Conservation (phyloP, 805 yeast genomes). For the Candida cerambycidarum region DNA sequence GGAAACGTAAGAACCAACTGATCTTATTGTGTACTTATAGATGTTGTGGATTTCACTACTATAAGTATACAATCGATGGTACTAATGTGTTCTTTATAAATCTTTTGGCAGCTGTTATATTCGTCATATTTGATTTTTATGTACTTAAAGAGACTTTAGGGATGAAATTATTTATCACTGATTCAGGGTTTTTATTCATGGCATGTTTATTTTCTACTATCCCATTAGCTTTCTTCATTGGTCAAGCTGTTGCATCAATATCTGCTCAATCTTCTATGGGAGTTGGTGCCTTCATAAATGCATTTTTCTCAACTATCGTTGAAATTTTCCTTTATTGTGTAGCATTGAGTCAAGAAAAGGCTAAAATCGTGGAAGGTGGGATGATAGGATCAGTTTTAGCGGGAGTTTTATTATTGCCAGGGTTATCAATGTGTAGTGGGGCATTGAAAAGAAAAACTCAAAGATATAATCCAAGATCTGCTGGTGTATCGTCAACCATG, state of each 20-base stretch:
- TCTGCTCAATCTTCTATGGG: constrained; percentile 99
- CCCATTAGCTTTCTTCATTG: constrained; percentile 94
- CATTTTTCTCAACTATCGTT: constrained; percentile 93
- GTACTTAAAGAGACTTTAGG: constrained; percentile 48
- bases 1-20: constrained; percentile 48
- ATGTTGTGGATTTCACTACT: constrained; percentile 88
- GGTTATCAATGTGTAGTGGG: constrained; percentile 96
- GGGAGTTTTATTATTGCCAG: constrained; percentile 89
- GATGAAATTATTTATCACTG: constrained; percentile 48
- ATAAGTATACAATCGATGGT: constrained; percentile 95
- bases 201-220: constrained; percentile 80
- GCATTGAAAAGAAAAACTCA: constrained; percentile 91
- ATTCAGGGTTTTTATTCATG: constrained; percentile 66
- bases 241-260: constrained; percentile 99
- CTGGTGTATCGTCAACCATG: constrained; percentile 97
- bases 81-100: constrained; percentile 92
- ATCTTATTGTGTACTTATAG: constrained; percentile 88
- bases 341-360: constrained; percentile 82
- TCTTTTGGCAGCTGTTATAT: constrained; percentile 71
- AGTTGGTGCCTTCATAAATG: constrained; percentile 96
- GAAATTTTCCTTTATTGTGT: constrained; percentile 92
- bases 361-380: constrained; percentile 90
- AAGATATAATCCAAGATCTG: constrained; percentile 91
- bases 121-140: constrained; percentile 79
- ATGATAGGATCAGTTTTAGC: constrained; percentile 92